Percentiles rank a stretch among this genome's conserved stretches.
These are phyloP conservation scores for Ilyonectria mors-panacis DNA, from an alignment of 2,329 filamentous ascomycete genomes.

Conservation along the genomic window DNA sequence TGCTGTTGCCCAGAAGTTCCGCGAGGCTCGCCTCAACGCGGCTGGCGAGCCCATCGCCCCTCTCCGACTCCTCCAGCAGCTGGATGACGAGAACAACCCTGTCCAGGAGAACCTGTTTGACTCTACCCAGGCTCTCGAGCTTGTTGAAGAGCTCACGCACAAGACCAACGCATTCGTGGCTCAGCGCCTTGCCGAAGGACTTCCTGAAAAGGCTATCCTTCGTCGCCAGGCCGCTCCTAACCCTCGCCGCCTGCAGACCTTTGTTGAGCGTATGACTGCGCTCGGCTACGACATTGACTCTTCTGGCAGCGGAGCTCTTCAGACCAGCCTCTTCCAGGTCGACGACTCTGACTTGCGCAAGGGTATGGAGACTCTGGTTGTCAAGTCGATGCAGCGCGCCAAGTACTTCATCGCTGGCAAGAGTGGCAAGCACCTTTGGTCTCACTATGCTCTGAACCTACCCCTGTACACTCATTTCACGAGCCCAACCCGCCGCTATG, in stretches of 20 bases:
- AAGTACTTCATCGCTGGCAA: constrained; percentile 94
- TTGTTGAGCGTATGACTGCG: constrained; percentile 92
- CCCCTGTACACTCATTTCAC: constrained; percentile 98
- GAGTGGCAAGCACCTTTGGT: constrained; percentile 81
- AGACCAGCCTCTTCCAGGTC: constrained; percentile 95
- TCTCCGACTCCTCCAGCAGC: constrained; percentile 89
- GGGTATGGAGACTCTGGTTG: constrained; percentile 95
- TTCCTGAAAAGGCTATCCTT: constrained; percentile 94
- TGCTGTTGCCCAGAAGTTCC: constrained; percentile 89
- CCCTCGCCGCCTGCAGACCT: constrained; percentile 87
- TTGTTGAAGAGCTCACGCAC: constrained; percentile 95
- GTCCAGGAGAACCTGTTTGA: constrained; percentile 98
- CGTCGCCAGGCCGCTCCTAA: constrained; percentile 90
- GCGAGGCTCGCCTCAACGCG: constrained; percentile 87
- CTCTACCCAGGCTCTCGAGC: constrained; percentile 88
- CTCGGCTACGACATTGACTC: constrained; percentile 93
- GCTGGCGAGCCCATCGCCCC: constrained; percentile 85
- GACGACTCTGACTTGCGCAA: constrained; percentile 91
- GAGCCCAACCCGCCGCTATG: constrained; percentile 93
- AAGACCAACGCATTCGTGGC: constrained; percentile 93
- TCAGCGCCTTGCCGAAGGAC: constrained; percentile 81
- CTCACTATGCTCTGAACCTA: constrained; percentile 93
- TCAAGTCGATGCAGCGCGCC: constrained; percentile 96
- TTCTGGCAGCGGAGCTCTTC: constrained; percentile 89
- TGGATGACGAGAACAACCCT: constrained; percentile 98